Evolutionary conservation across 1,139 yeast genomes (phyloP), one percentile per base, ranked within the genome.

Genomic region (Taiozyma onychis): DNA sequence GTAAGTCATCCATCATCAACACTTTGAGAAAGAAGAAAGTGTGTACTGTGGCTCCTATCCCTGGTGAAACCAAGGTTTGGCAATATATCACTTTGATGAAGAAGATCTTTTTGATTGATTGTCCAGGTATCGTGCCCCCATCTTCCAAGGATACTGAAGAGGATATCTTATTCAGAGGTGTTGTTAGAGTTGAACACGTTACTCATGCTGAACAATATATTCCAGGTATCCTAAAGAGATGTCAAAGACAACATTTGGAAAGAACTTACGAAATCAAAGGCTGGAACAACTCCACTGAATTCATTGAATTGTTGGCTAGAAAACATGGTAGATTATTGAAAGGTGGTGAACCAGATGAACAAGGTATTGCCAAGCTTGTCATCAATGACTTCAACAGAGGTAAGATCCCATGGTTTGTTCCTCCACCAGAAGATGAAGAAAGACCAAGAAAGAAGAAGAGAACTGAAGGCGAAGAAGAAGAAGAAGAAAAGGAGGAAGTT

Each of bases 31-130:
- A 85, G 67, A 93, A 93, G 77, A 93, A 93, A 74, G 99, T 93
- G 44, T 95, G 99, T 73, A 85, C 80, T 45, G 98, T 93, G 47
- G 99, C 99, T 2, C 99, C 99, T 46, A 90, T 93, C 62, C 99
- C 99, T 32, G 99, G 99, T 66, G 99, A 93, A 67, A 93, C 99
- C 44, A 93, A 93, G 71, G 98, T 93, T 44, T 93, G 99, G 99
- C 99, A 93, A 74, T 93, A 93, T 72, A 90, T 93, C 63, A 91
- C 99, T 2, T 76, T 93, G 64, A 93, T 93, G 97, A 90, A 91
- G 76, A 80, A 91, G 60, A 93, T 93, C 49, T 93, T 90, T 70
- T 75, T 93, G 62, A 93, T 93, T 64, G 99, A 93, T 71, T 93
- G 99, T 75, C 99, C 99, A 3, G 99, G 99, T 70, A 91, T 93